phyloP scores from a whole-genome alignment of 1,284 basidiomycete species.

The Cutaneotrichosporon spelunceum region DNA sequence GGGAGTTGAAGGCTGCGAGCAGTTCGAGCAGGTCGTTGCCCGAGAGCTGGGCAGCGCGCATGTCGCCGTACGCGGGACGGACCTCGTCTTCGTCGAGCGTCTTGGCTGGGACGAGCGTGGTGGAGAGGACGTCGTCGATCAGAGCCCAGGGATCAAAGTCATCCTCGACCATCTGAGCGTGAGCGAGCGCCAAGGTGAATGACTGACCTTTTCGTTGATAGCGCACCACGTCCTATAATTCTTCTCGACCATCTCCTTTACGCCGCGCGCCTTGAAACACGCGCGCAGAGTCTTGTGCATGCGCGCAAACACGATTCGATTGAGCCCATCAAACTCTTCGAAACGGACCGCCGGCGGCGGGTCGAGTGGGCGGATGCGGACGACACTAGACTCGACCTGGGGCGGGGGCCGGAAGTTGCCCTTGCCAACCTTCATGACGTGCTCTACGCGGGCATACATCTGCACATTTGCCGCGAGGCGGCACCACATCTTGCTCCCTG shows the following conservation, averaged over 20 bases:
- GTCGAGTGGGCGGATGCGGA: constrained; percentile 85
- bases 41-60: constrained; percentile 76
- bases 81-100: constrained; percentile 24
- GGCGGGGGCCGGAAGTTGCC: constrained; percentile 97
- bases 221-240: constrained; percentile 95
- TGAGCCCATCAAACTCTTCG: constrained; percentile 96
- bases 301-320: constrained; percentile 81
- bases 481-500: constrained; percentile 86
- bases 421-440: constrained; percentile 92
- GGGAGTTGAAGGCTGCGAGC: constrained; percentile 74
- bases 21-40: constrained; percentile 77
- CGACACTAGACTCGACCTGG: constrained; percentile 87
- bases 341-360: constrained; percentile 94
- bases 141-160: constrained; percentile 66
- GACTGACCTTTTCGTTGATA: constrained; percentile 66
- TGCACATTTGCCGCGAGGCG: constrained; percentile 95
- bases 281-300: constrained; percentile 88
- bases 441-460: constrained; percentile 89
- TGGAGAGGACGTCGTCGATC: constrained; percentile 71
- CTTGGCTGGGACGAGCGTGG: constrained; percentile 37
- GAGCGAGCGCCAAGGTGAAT: neutral
- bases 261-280: constrained; percentile 85
- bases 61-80: constrained; percentile 59
- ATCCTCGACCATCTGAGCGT: constrained; percentile 67
- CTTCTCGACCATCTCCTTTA: constrained; percentile 87